These are phyloP conservation scores for Suillus bovinus DNA, from an alignment of 768 basidiomycete genomes.

Conservation along the genomic window DNA sequence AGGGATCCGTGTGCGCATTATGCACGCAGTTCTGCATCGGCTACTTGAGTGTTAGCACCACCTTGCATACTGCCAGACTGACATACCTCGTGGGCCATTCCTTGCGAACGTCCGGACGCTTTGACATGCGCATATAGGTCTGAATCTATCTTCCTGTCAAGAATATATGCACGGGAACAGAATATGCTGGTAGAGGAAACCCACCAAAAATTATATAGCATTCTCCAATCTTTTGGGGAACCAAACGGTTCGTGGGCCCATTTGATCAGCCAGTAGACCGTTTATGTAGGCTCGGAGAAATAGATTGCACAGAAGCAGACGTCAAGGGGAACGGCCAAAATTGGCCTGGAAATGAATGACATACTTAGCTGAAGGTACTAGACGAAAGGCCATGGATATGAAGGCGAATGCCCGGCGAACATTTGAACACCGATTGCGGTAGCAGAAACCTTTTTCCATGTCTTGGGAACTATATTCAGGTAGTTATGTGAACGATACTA, in stretches of 20 bases:
- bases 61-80: not conserved
- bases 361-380: not conserved
- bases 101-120: not conserved
- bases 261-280: not conserved
- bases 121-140: slow-evolving; percentile 1
- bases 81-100: not conserved
- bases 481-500: not conserved
- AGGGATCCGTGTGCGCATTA: not conserved
- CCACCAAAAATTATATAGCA: slow-evolving; percentile 1
- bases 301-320: not conserved
- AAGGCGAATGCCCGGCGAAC: not conserved
- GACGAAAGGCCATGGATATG: not conserved
- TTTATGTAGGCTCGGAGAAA: not conserved
- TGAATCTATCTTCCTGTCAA: not conserved
- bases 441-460: not conserved
- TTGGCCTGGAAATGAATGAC: not conserved
- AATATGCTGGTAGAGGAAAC: not conserved
- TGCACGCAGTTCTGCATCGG: not conserved
- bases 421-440: not conserved
- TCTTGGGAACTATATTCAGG: not conserved
- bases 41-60: not conserved
- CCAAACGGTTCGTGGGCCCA: not conserved
- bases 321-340: not conserved
- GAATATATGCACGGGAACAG: not conserved
- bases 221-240: not conserved